Evolutionary conservation across 768 basidiomycete species (phyloP).

Genomic region (Serendipita sp.): DNA sequence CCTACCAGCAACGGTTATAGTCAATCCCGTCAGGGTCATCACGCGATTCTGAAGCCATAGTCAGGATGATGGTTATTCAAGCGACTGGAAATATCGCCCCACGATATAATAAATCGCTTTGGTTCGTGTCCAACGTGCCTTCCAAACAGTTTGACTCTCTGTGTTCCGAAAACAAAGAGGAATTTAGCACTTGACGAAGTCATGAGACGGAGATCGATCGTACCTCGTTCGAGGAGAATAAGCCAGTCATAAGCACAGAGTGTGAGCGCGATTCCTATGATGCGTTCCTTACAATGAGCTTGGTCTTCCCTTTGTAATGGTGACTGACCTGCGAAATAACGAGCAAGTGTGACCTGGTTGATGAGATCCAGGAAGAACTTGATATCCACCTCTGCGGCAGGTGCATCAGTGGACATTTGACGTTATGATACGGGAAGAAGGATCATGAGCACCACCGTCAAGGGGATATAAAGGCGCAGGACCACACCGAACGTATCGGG

Average conservation of each 20-base stretch:
- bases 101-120: not conserved
- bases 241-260: not conserved
- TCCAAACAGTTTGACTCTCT: conserved; percentile 1
- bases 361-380: not conserved
- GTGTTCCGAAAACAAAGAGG: not conserved
- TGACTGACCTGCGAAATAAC: not conserved
- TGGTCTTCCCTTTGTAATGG: not conserved
- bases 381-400: not conserved
- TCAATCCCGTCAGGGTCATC: not conserved
- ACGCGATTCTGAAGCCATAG: not conserved
- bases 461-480: too few relatives aligned
- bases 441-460: too few relatives aligned
- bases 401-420: not conserved
- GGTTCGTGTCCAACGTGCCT: not conserved
- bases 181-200: not conserved
- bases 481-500: too few relatives aligned
- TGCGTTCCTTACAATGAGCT: not conserved
- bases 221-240: not conserved
- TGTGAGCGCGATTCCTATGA: not conserved
- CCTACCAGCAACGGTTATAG: not conserved
- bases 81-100: not conserved
- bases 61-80: not conserved
- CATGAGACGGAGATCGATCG: not conserved
- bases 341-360: not conserved
- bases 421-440: too few relatives aligned